Evolutionary conservation across 2,329 filamentous ascomycete genomes (phyloP).

Genomic region (Botrytis aclada): DNA sequence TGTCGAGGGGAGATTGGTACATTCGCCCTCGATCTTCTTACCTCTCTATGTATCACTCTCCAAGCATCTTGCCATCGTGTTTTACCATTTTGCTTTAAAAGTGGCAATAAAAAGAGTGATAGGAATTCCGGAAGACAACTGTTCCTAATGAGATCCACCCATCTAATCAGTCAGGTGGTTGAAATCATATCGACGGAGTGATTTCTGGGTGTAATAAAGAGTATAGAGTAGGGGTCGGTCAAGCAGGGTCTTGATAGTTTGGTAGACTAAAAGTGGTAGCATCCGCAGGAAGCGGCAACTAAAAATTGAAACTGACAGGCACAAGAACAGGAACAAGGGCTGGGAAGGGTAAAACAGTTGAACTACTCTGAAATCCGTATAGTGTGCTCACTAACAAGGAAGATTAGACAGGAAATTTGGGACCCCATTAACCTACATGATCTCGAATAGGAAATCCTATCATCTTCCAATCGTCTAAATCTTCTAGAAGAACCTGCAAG

Average conservation of each 20-base stretch:
- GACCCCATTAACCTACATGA: neutral
- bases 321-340: neutral
- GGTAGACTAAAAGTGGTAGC: constrained; percentile 8
- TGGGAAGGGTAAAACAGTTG: neutral
- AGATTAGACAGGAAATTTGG: neutral
- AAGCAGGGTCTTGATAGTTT: neutral
- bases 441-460: neutral
- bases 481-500: constrained; percentile 17
- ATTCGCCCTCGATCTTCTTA: neutral
- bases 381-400: neutral
- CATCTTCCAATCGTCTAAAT: neutral
- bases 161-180: constrained; percentile 2
- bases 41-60: neutral
- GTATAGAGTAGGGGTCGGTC: neutral
- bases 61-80: neutral
- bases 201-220: neutral
- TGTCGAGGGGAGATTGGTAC: neutral
- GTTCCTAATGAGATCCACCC: neutral
- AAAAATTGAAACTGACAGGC: constrained; percentile 16
- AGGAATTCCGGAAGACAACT: neutral
- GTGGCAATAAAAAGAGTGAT: neutral
- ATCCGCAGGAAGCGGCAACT: constrained; percentile 20
- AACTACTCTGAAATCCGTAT: neutral
- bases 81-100: neutral
- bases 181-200: neutral